Evolutionary conservation across 192 early-diverging fungal species (phyloP), one percentile per base, ranked within the genome.

Genomic region (Gonapodya prolifera): DNA sequence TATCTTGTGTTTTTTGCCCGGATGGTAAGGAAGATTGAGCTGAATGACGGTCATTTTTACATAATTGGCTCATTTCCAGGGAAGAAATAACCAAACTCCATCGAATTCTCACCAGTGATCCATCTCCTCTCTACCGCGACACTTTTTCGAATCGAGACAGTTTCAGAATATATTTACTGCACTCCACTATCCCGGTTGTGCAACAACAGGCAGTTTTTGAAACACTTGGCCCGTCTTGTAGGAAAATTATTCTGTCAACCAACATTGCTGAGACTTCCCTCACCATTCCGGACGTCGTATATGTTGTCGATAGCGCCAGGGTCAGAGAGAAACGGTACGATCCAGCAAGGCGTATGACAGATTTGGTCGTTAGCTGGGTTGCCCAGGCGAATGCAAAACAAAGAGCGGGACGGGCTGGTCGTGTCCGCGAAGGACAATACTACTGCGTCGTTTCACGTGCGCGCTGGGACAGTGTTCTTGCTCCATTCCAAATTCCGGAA

Each of bases 241-340:
- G 77, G 23, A 78, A 35, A 71, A 35, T 78, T 30, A 71, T 78
- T 2, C 18, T 78, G 2, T 69, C 77, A 23, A 78, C 77, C 31
- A 78, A 78, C 34, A 34, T 78, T 77, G 77, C 77, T 31, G 77
- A 78, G 34, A 78, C 77, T 28, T 75, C 70, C 73, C 17, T 78
- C 33, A 78, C 77, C 30, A 77, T 78, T 32, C 18, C 17, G 8
- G 32, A 75, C 30, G 23, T 78, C 2, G 77, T 32, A 2, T 78
- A 78, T 34, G 76, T 78, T 18, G 77, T 78, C n/a, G 77, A 78
- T 78, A 76, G 71, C 23, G 73, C 28, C 16, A 16, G 32, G 29
- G 32, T 73, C 28, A 16, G 32, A 29, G 71, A 73, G 31, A 73
- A 18, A 32, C 71, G 71, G 2, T 73, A 30, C 31, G 71, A 73